Base-by-base conservation (phyloP, 148 eudicot species). In the Nepenthes mirabilis region DNA sequence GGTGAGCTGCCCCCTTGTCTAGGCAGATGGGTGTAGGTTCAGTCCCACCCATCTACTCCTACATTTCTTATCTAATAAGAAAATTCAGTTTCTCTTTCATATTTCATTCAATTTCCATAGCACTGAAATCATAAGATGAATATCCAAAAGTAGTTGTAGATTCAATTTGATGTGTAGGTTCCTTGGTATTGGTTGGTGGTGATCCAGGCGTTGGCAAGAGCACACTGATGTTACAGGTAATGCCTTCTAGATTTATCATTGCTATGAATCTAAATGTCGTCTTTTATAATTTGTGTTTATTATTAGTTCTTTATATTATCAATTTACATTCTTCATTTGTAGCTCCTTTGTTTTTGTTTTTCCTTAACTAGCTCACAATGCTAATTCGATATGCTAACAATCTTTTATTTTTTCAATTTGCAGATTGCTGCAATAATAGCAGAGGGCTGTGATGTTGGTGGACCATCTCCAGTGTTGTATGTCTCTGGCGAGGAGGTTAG, bases 181-280 rank as follows among this genome's bases (percentile, higher is more conserved):
- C 91, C 64, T 77, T 94, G 72, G 73, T 83, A 61, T 76, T 94
- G 77, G 70, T 94, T 61, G 99, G 99, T 71, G 99, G 99, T 65
- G 99, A 94, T 79, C 99, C 97, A 57, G 99, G 99, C 65, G 95
- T 94, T 74, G 99, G 99, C 62, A 94, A 94, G 77, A 94, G 99
- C 70, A 94, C 99, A 49, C 59, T 94, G 59, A 64, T 82, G 68
- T 73, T 94, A 72, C 95, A 88, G 95, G 99, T 94, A 73, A 36
- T 55, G 10, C 33, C 51, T 12, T 55, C 34, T 67, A 52, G 32
- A 11, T 23, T 35, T 56, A 40, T 62, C 59, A 33, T 43, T 33
- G 33, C 34, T 58, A 55, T 8, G 34, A 14, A 8, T 11, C 34
- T 5, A 49, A 12, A 1, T 53, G 4, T 43, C 60, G 43, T 10